Evolutionary conservation across 1,139 yeast genomes (phyloP).

Genomic region (Debaryomyces coudertii): DNA sequence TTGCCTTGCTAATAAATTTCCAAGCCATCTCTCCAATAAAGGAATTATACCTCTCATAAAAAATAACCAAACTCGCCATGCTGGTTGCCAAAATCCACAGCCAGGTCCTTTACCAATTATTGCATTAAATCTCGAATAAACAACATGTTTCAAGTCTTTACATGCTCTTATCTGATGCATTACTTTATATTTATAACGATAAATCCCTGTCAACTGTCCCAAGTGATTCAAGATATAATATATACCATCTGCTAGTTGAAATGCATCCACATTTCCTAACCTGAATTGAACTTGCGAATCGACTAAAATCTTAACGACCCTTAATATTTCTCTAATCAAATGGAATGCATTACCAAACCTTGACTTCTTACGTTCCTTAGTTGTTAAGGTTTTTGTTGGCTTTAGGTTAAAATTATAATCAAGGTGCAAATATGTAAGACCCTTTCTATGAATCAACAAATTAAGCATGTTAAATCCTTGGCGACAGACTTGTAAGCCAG

Average conservation of each 20-base stretch:
- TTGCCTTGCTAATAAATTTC: slow-evolving; percentile 87
- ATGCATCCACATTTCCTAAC: slow-evolving; percentile 88
- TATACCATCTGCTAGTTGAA: slow-evolving; percentile 92
- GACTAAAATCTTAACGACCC: slow-evolving; percentile 80
- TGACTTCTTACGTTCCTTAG: slow-evolving; percentile 94
- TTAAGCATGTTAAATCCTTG: slow-evolving; percentile 96
- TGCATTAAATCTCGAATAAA: slow-evolving; percentile 78
- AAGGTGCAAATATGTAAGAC: slow-evolving; percentile 87
- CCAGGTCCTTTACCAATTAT: slow-evolving; percentile 97
- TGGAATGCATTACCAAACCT: slow-evolving; percentile 98
- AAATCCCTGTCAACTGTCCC: slow-evolving; percentile 95
- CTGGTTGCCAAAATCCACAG: slow-evolving; percentile 99
- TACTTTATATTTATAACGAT: slow-evolving; percentile 93
- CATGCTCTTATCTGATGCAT: slow-evolving; percentile 98
- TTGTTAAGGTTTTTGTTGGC: slow-evolving; percentile 94
- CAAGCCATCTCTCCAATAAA: slow-evolving; percentile 89
- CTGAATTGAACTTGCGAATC: slow-evolving; percentile 94
- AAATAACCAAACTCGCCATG: slow-evolving; percentile 96
- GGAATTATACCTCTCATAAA: slow-evolving; percentile 95
- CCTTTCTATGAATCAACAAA: slow-evolving; percentile 85
- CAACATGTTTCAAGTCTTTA: slow-evolving; percentile 90
- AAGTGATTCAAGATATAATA: slow-evolving; percentile 88
- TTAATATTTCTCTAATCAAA: slow-evolving; percentile 82
- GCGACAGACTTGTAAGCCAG: slow-evolving; percentile 88
- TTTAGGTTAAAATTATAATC: slow-evolving; percentile 95